A percentile compares a stretch with the other conserved stretches of the same genome.
Evolutionary conservation across 106 monocot genomes (phyloP).

Genomic region (Phalaenopsis equestris): DNA sequence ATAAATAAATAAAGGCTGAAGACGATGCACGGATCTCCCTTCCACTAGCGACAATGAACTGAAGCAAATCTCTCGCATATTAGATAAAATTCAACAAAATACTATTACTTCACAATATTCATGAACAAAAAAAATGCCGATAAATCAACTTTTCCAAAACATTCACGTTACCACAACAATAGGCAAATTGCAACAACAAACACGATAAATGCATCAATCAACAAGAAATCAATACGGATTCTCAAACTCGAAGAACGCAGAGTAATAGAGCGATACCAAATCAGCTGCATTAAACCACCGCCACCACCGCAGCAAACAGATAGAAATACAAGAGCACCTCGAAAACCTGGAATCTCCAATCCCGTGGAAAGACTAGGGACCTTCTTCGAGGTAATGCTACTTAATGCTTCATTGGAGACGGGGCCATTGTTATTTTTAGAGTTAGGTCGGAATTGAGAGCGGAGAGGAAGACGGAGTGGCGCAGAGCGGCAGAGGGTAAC

Average conservation of each 20-base stretch:
- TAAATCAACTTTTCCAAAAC: background rate
- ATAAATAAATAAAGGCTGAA: background rate
- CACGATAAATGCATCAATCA: background rate
- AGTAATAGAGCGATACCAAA: background rate
- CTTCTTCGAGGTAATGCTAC: background rate
- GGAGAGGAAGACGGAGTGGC: background rate
- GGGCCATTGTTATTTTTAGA: background rate
- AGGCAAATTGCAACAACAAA: background rate
- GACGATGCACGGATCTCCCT: background rate
- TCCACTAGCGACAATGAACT: too few species aligned
- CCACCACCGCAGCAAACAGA: background rate
- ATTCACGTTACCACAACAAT: background rate
- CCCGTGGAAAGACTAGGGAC: background rate
- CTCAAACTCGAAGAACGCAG: background rate
- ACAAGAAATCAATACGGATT: too few species aligned
- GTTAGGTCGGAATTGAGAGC: background rate
- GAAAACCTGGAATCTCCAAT: background rate
- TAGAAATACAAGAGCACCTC: background rate
- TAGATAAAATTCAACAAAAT: too few species aligned
- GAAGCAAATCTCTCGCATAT: too few species aligned
- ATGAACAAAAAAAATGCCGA: background rate
- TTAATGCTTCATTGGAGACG: background rate
- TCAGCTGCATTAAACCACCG: background rate
- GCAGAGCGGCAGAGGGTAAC: background rate
- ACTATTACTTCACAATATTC: background rate